These are phyloP conservation scores for Paecilomyces variotii DNA, from an alignment of 2,329 filamentous ascomycete genomes.

Conservation along the genomic window DNA sequence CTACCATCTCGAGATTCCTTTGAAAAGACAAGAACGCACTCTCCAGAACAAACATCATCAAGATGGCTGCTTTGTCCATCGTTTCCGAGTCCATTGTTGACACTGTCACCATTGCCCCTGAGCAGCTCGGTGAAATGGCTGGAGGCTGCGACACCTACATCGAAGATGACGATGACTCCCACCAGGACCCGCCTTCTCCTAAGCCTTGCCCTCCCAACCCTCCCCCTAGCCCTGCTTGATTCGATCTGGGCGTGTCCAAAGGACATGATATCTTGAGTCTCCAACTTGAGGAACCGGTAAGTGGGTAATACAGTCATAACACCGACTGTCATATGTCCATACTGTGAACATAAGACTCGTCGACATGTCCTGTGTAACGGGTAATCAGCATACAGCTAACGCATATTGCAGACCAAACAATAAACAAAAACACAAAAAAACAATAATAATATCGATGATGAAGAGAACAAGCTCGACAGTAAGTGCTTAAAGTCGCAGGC, in stretches of 20 bases:
- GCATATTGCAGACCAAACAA: not conserved
- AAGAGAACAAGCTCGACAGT: not conserved
- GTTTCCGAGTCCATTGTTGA: not conserved
- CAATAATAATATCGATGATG: not conserved
- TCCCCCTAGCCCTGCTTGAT: constrained; percentile 30
- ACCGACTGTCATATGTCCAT: not conserved
- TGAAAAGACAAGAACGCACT: not conserved
- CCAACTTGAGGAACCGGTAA: not conserved
- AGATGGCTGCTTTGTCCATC: not conserved
- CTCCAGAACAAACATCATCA: not conserved
- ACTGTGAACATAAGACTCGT: not conserved
- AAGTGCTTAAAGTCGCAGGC: not conserved
- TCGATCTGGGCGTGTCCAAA: constrained; percentile 5
- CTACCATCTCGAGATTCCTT: not conserved
- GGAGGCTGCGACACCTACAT: not conserved
- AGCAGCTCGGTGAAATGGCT: not conserved
- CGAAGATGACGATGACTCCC: constrained; percentile 2
- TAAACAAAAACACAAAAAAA: not conserved
- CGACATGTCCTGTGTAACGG: not conserved
- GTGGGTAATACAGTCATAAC: not conserved
- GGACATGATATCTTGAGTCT: not conserved
- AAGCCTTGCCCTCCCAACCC: constrained; percentile 32
- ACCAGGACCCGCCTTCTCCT: constrained; percentile 18
- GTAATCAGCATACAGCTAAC: not conserved
- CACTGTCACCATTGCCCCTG: not conserved